phyloP scores from a whole-genome alignment of 192 early-diverging fungal genomes.

The Coemansia sp. region DNA sequence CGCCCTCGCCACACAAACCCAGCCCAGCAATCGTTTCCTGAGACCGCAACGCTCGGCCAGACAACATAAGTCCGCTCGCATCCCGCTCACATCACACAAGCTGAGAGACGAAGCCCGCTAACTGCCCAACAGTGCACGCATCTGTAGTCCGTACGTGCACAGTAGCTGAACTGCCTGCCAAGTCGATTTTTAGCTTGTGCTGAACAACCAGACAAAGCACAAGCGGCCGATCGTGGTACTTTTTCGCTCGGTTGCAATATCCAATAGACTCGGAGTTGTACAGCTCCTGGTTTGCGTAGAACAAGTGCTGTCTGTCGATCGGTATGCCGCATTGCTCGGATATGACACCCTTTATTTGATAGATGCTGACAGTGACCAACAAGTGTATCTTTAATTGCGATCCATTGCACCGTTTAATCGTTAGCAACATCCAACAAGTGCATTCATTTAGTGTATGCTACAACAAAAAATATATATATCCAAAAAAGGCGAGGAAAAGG shows the following conservation, averaged over 20 bases:
- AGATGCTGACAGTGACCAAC: constrained; percentile 4
- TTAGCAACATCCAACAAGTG: not conserved
- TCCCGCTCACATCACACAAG: not conserved
- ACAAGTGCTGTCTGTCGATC: not conserved
- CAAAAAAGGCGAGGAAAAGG: not conserved
- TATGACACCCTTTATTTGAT: not conserved
- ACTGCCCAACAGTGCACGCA: not conserved
- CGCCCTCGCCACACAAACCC: not conserved
- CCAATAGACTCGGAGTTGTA: constrained; percentile 7
- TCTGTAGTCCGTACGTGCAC: not conserved
- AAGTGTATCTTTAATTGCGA: not conserved
- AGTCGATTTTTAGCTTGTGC: not conserved
- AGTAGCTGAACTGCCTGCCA: not conserved
- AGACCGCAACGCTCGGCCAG: not conserved
- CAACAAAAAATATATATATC: not conserved
- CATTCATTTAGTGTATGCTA: not conserved
- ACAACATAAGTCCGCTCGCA: not conserved
- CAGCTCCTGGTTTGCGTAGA: not conserved
- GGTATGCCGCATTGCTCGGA: not conserved
- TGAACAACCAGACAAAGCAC: not conserved
- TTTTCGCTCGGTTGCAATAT: not conserved
- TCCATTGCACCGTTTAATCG: constrained; percentile 5
- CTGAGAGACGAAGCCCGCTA: not conserved
- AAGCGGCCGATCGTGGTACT: not conserved
- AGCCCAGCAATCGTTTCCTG: not conserved